A percentile compares a stretch with the other conserved stretches of the same genome.
phyloP scores from a whole-genome alignment of 352 stramenopile genomes.

The Phytopythium kandeliae region DNA sequence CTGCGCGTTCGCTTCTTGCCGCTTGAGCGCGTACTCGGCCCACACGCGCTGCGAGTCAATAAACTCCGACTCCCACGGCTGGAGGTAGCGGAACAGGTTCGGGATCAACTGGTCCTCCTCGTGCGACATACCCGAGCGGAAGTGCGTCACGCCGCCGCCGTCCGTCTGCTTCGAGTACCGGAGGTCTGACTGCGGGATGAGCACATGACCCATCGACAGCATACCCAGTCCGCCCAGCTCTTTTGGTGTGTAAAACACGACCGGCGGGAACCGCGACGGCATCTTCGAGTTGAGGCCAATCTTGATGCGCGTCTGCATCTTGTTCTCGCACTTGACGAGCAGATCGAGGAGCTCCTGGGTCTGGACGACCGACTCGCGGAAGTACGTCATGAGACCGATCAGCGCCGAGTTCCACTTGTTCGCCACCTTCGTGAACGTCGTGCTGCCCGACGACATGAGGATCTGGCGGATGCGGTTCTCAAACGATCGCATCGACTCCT shows the following conservation, averaged over 20 bases:
- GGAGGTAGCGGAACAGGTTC: conserved; percentile 99
- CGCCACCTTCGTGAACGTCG: conserved; percentile 99
- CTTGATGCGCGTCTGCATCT: conserved; percentile 99
- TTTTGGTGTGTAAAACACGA: conserved; percentile 99
- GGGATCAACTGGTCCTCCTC: conserved; percentile 99
- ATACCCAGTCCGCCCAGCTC: conserved; percentile 99
- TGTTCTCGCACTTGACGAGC: conserved; percentile 99
- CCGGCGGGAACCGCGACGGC: conserved; percentile 97
- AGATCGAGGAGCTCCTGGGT: conserved; percentile 99
- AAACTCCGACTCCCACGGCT: conserved; percentile 98
- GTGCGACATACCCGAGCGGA: conserved; percentile 95
- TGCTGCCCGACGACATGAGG: conserved; percentile 98
- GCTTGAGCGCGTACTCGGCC: conserved; percentile 99
- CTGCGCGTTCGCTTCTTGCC: conserved; percentile 98
- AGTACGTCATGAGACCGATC: conserved; percentile 99
- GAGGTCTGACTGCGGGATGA: conserved; percentile 99
- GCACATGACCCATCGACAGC: conserved; percentile 99
- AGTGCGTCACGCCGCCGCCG: conserved; percentile 97
- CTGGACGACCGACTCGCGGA: conserved; percentile 98
- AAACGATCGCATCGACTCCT: conserved; percentile 94
- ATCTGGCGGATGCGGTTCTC: conserved; percentile 99
- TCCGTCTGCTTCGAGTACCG: conserved; percentile 99
- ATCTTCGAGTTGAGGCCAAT: conserved; percentile 99
- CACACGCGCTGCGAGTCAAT: conserved; percentile 99
- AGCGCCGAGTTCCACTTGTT: conserved; percentile 98